A percentile compares a stretch with the other conserved stretches of the same genome.
These are phyloP conservation scores for Ehretia macrophylla DNA, from an alignment of 257 asterid species.

Conservation along the genomic window DNA sequence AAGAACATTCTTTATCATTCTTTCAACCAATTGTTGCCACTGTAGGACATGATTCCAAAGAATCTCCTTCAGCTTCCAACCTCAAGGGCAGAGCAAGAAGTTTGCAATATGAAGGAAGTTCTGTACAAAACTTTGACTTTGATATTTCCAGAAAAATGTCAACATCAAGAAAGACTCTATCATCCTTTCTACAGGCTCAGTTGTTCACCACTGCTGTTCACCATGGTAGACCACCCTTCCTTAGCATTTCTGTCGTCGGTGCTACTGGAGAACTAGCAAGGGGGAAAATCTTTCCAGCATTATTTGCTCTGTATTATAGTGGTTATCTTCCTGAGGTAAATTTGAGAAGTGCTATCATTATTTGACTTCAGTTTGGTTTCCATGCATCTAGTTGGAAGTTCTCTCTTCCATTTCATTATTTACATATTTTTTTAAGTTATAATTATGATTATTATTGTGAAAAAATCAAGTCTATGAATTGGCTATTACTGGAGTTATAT, in stretches of 20 bases:
- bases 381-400: no score
- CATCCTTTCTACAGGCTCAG: constrained; percentile 3
- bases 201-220: constrained; percentile 7
- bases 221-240: constrained; percentile 23
- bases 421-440: not conserved
- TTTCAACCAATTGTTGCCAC: constrained; percentile 2
- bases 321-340: constrained; percentile 50
- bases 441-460: no score
- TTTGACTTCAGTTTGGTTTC: not conserved
- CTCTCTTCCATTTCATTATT: not conserved
- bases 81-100: constrained; percentile 10
- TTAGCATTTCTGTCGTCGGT: constrained; percentile 49
- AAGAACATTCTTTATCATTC: constrained; percentile 1
- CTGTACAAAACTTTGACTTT: constrained; percentile 9
- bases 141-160: constrained; percentile 8
- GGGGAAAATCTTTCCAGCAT: constrained; percentile 49
- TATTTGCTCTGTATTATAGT: constrained; percentile 43
- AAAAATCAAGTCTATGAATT: no score
- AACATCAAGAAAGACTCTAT: constrained; percentile 9
- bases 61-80: constrained; percentile 11
- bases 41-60: constrained; percentile 14
- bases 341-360: not conserved
- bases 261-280: constrained; percentile 57
- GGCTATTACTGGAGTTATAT: no score
- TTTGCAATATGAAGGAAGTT: constrained; percentile 14